Evolutionary conservation across 2,329 filamentous ascomycete species (phyloP).

Genomic region (Exophiala lecanii-corni): DNA sequence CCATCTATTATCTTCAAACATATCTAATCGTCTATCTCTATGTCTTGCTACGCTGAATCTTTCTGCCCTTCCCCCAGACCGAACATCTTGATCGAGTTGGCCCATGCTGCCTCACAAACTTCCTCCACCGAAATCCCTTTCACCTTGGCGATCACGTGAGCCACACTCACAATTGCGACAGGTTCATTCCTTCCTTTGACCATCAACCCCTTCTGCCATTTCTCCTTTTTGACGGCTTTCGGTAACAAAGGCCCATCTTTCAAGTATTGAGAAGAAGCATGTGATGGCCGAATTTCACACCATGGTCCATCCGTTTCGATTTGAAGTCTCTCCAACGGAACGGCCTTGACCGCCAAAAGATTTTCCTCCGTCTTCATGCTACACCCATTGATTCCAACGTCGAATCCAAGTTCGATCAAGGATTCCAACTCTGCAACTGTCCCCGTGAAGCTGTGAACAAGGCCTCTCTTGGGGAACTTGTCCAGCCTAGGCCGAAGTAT

Average conservation of each 20-base stretch:
- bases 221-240: constrained; percentile 92
- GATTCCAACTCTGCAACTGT: constrained; percentile 77
- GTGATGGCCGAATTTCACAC: constrained; percentile 87
- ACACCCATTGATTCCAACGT: constrained; percentile 95
- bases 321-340: constrained; percentile 77
- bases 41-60: too few species aligned
- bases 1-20: too few species aligned
- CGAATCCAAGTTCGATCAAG: constrained; percentile 72
- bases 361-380: constrained; percentile 94
- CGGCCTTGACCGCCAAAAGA: constrained; percentile 72
- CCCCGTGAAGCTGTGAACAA: constrained; percentile 95
- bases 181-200: constrained; percentile 95
- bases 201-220: constrained; percentile 81
- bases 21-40: too few species aligned
- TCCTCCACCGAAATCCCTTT: constrained; percentile 76
- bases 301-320: constrained; percentile 97
- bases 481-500: constrained; percentile 62
- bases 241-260: constrained; percentile 62
- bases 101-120: constrained; percentile 67
- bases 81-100: constrained; percentile 76
- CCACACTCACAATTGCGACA: constrained; percentile 78
- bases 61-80: constrained; percentile 57
- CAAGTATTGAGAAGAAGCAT: constrained; percentile 75
- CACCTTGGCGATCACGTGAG: constrained; percentile 80
- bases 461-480: constrained; percentile 65